Evolutionary conservation across 345 rosid genomes (phyloP), one percentile per base, ranked within the genome.

Genomic region (Isatis tinctoria): DNA sequence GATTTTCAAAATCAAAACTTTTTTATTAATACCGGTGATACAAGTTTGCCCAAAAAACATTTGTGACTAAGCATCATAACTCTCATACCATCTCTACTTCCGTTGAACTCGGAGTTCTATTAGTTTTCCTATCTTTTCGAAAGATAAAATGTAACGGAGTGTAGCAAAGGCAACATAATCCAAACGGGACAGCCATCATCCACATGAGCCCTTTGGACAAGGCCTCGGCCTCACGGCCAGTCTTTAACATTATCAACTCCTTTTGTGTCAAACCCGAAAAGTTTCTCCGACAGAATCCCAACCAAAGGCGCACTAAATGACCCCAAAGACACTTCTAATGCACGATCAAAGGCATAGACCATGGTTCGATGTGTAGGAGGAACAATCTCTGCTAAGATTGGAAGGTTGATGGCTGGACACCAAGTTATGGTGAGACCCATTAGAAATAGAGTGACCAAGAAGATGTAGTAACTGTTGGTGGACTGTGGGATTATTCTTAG

Each of bases 271-370:
- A 89, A 94, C 5, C 97, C 97, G n/a, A 79, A 87, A 20, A 86
- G 67, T 63, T 76, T 85, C 78, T 93, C 97, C 0, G 98, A 85
- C 65, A 91, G 84, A 65, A 93, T 85, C 7, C 98, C 98, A 6
- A 93, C 97, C 86, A 91, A 76, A 0, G 94, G 97, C 16, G 98
- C 95, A 17, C 95, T 93, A 48, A 94, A 87, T 9, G 98, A 86
- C 5, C 97, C 80, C 76, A 91, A 90, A 0, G 93, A 75, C 20
- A 83, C 93, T 81, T 94, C 96, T 0, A 89, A 85, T 68, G 97
- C 91, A 14, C 98, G 90, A 43, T 94, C 94, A 35, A 91, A 91
- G 0, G 97, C 96, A 26, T 89, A 94, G 64, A 94, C 84, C 96
- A 94, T 91, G 5, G 96, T 91, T 44, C 96, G 83, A 69, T 93